Conservation (phyloP, 148 eudicot genomes). For the Silene latifolia region DNA sequence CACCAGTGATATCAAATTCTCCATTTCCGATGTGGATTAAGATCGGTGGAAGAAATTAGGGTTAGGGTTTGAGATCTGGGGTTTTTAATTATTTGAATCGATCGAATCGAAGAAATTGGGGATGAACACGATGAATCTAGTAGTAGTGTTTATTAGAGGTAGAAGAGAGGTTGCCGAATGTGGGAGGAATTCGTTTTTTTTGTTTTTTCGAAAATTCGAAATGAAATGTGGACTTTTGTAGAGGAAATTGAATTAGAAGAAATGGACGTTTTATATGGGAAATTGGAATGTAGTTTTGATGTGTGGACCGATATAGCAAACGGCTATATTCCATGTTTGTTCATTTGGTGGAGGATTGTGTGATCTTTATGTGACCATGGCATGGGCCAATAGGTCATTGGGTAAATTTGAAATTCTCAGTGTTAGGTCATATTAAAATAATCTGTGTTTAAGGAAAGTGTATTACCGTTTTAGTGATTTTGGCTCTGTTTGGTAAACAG, state of each 20-base stretch:
- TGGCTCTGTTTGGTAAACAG: no score
- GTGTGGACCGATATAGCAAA: constrained; percentile 3
- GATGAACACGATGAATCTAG: not conserved
- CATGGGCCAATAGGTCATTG: no score
- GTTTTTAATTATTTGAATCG: not conserved
- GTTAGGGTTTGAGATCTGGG: constrained; percentile 7
- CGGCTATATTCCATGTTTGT: constrained; percentile 16
- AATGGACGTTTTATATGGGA: not conserved
- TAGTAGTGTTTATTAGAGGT: no score
- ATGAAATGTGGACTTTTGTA: not conserved
- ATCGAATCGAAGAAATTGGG: not conserved
- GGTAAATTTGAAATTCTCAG: no score
- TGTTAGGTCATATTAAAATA: no score
- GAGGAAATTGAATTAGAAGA: no score
- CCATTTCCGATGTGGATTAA: constrained; percentile 40
- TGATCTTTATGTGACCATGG: no score
- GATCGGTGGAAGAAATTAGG: not conserved
- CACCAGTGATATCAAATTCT: constrained; percentile 68
- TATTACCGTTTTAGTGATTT: no score
- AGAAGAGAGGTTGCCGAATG: not conserved
- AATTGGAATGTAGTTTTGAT: not conserved
- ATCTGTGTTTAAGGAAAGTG: no score
- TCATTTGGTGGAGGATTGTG: no score
- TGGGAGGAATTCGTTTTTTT: not conserved
- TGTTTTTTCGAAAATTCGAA: not conserved